Base-by-base conservation (phyloP, 2,329 filamentous ascomycete genomes). In the Chaetomiaceae sp. region DNA sequence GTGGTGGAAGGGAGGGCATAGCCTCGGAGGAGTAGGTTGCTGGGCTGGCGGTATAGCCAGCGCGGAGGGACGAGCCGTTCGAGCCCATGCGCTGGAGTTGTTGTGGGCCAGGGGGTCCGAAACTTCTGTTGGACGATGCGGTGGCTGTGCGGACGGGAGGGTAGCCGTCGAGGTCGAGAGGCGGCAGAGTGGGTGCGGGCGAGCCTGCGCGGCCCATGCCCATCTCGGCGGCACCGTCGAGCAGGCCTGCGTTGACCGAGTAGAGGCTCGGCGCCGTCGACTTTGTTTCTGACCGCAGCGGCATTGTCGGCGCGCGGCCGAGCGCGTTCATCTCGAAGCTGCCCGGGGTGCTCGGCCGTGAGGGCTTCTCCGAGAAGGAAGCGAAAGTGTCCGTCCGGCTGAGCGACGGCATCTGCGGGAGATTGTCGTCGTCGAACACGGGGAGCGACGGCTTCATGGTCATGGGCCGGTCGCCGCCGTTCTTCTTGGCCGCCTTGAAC, bases 381-480 rank as follows among this genome's bases (percentile, higher is more conserved):
- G 72, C 60, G 57, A 75, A 74, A 2, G 81, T 84, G 27, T 83
- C 79, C 50, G 71, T 77, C 50, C 81, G 74, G 45, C 70, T 72
- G 14, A 83, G 58, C 14, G 79, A 68, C n/a, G 79, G 79, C 76
- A 79, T 81, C 39, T 64, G 64, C 40, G 75, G 74, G 49, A 78
- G 69, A 56, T 72, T 74, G 52, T 81, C 73, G 40, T 65, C 73
- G 55, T 66, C 66, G 27, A 73, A 49, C 40, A 75, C 68, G 42
- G 75, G 88, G 6, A 91, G 61, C 0, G 86, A 89, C n/a, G 81
- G 80, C 56, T 81, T 74, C 47, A 79, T 71, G 33, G 74, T 71
- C 22, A 73, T 54, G 1, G 67, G 64, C 18, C 68, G 60, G 51
- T 74, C 72, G 40, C 76, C 78, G 42, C 78, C 76, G 34, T 72